Percentiles rank a stretch among this genome's conserved stretches.
Evolutionary conservation across 75 land plant species (phyloP).

Genomic region (Cupressus sempervirens): DNA sequence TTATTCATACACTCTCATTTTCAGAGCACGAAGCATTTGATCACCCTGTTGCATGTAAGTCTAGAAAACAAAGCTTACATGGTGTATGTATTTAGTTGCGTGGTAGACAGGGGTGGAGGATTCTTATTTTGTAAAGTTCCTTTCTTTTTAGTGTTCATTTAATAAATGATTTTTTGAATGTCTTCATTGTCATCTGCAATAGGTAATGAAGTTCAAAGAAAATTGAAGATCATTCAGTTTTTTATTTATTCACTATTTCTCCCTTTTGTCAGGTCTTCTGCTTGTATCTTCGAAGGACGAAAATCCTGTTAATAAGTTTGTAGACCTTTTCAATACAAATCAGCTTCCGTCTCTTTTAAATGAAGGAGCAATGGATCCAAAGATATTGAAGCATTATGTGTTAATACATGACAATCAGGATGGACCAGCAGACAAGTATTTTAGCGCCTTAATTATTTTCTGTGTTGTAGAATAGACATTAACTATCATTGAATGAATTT

Average conservation of each 20-base stretch:
- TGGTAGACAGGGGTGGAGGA: background rate
- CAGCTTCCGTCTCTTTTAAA: conserved; percentile 79
- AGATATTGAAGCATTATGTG: conserved; percentile 77
- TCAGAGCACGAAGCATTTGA: conserved; percentile 99
- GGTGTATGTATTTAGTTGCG: background rate
- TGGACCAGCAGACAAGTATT: conserved; percentile 71
- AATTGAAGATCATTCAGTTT: background rate
- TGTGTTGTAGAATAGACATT: background rate
- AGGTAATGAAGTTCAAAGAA: conserved; percentile 1
- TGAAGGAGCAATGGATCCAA: conserved; percentile 98
- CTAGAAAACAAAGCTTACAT: background rate
- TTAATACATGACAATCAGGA: conserved; percentile 91
- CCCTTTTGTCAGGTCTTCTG: conserved; percentile 62
- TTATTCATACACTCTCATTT: conserved; percentile 67
- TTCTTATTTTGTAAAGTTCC: background rate
- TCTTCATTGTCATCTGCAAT: background rate
- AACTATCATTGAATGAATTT: background rate
- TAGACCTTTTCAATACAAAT: conserved; percentile 80
- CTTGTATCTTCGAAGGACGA: conserved; percentile 94
- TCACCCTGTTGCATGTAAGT: conserved; percentile 97
- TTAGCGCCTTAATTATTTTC: background rate
- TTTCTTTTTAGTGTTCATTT: background rate
- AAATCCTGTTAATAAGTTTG: conserved; percentile 71
- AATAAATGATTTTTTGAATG: background rate
- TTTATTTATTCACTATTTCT: background rate